Evolutionary conservation across 2,329 filamentous ascomycete species (phyloP), one percentile per base, ranked within the genome.

Genomic region (Samsoniella hepiali): DNA sequence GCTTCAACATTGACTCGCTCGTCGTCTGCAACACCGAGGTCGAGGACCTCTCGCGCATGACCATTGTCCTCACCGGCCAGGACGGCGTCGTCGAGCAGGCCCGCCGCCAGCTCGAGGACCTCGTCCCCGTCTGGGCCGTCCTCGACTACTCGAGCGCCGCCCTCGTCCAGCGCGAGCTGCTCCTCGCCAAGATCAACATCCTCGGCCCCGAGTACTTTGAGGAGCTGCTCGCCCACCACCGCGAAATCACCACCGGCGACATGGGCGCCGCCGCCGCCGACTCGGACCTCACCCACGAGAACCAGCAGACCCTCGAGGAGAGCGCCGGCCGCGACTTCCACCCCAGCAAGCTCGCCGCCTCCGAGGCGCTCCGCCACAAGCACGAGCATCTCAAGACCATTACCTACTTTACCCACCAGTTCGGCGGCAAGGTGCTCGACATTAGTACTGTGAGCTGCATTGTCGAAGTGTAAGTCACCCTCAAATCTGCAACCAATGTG

Each of bases 401-500:
- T 72, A 99, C 95, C 63, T 95, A 96, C 78, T 88, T 99, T 74
- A 89, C 94, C 22, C 95, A 99, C 80, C 95, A 99, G 73, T 99
- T 99, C 72, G 93, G 93, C 63, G 95, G 95, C 68, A 99, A 99
- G 81, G 91, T 99, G 32, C 78, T 99, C 71, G 95, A 99, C 77
- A 98, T 99, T 71, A 97, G 93, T 82, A 97, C 91, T 60, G 97
- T 91, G 79, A 98, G 96, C 80, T 98, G 95, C 79, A 98, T 98
- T 76, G 93, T 99, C 65, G 95, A 99, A 79, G 78, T 99, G 91
- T 94, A 85, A 84, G 90, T 85, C 15, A 27, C 17, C n/a, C 5
- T 3, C 17, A 8, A 27, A n/a, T 9, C 22, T 22, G 38, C 2
- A 8, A 5, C 5, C 0, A 65, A 65, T 54, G 62, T 65, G 73